phyloP scores from a whole-genome alignment of 176 grass and related monocot species.

The Puccinellia tenuiflora region DNA sequence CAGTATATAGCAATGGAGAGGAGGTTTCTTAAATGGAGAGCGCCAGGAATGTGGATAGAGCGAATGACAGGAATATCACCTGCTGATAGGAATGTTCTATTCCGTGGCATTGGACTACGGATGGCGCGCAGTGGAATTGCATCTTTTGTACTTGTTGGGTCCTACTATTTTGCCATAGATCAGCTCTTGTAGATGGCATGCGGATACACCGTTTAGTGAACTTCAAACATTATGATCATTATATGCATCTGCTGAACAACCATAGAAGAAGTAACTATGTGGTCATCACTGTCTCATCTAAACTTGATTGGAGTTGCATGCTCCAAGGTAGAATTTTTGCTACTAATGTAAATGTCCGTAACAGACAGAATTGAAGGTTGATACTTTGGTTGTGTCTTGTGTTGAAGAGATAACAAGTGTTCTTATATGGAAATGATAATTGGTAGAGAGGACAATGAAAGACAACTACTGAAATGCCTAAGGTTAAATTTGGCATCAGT shows the following conservation, averaged over 20 bases:
- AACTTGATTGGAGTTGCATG: not conserved
- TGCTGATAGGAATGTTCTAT: conserved; percentile 63
- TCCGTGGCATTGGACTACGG: conserved; percentile 56
- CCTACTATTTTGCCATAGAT: conserved; percentile 64
- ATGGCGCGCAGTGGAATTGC: conserved; percentile 63
- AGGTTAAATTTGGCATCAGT: not conserved
- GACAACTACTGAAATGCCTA: not conserved
- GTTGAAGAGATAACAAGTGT: not conserved
- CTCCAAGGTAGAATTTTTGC: conserved; percentile 11
- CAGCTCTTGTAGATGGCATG: conserved; percentile 42
- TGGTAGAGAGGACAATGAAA: not conserved
- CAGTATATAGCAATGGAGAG: conserved; percentile 85
- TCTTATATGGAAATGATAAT: not conserved
- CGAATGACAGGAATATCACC: conserved; percentile 70
- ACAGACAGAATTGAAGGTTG: not conserved
- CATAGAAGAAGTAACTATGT: not conserved
- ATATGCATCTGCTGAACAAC: not conserved
- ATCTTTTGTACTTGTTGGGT: conserved; percentile 68
- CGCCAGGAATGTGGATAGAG: conserved; percentile 77
- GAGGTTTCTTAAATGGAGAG: conserved; percentile 71
- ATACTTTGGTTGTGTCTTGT: not conserved
- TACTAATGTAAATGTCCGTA: conserved; percentile 1
- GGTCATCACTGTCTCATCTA: not conserved
- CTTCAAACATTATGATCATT: not conserved
- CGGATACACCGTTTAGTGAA: not conserved